Evolutionary conservation across 2,329 filamentous ascomycete species (phyloP).

Genomic region (Sordariomycetes sp.): DNA sequence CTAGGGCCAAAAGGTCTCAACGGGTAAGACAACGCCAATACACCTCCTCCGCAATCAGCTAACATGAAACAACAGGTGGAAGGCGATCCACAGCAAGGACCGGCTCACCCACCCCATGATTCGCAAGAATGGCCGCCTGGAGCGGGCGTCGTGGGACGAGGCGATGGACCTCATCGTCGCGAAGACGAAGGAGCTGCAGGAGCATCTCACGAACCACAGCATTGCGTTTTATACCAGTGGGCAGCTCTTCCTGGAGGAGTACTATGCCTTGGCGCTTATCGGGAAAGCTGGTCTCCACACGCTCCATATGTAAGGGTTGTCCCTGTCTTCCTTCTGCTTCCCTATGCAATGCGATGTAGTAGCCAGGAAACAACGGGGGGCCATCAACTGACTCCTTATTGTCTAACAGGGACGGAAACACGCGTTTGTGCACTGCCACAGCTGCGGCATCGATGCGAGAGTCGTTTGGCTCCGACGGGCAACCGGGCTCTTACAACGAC

Average conservation of each 20-base stretch:
- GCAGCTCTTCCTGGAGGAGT: conserved; percentile 25
- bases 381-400: not conserved
- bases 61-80: conserved; percentile 8
- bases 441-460: conserved; percentile 25
- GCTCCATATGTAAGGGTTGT: conserved; percentile 19
- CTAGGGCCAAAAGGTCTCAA: conserved; percentile 22
- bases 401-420: conserved; percentile 22
- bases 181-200: conserved; percentile 5
- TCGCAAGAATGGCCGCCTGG: conserved; percentile 20
- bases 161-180: conserved; percentile 23
- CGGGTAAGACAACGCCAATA: conserved; percentile 17
- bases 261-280: conserved; percentile 24
- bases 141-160: conserved; percentile 23
- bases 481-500: conserved; percentile 23
- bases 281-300: conserved; percentile 25
- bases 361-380: too few species aligned
- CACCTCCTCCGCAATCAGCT: not conserved
- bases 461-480: conserved; percentile 23
- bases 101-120: conserved; percentile 20
- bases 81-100: conserved; percentile 17
- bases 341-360: too few species aligned
- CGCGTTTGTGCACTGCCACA: conserved; percentile 24
- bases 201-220: conserved; percentile 20
- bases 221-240: conserved; percentile 26
- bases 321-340: too few species aligned